Evolutionary conservation across 371 early-diverging fungal species (phyloP), one percentile per base, ranked within the genome.

Genomic region (Rhizopus delemar): DNA sequence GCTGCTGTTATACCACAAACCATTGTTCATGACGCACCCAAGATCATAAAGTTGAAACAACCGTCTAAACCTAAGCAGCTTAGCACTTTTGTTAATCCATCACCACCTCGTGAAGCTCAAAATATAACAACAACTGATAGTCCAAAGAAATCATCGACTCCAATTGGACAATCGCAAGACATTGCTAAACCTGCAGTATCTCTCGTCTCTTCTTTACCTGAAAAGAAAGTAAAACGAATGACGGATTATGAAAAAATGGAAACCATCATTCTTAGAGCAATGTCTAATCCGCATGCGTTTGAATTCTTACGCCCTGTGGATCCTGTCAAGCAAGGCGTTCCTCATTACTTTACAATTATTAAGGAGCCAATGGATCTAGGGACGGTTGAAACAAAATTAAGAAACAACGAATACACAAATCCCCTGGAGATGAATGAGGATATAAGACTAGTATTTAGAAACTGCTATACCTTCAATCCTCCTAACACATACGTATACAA

Each of bases 361-460:
- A 97, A 93, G 64, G 54, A 83, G 2, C 99, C 99, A 0, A 99
- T 99, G 98, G 99, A 99, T 67, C 77, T 99, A 4, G 89, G 92
- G 0, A 99, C 98, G 0, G 87, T 99, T 43, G 88, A 90, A 60
- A 75, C 80, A 45, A 94, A 95, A 69, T 41, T 84, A 16, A 65
- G 61, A 32, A 68, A 58, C 0, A 62, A 73, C 13, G 68, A 73
- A 36, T 86, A 86, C 56, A 46, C 45, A 5, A 69, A 64, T 45
- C 68, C 76, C 6, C 60, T 71, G 5, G 74, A 80, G 35, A 77
- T 84, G 56, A 71, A 82, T 38, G 59, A 59, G 2, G 85, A 84
- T 53, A 70, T 81, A 28, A 69, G 68, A 1, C 64, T 84, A 11
- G 75, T 84, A 58, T 76, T 84, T 46, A 67, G 63, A n/a, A 84